Evolutionary conservation across 805 yeast species (phyloP), one percentile per base, ranked within the genome.

Genomic region (Starmerella floricola): DNA sequence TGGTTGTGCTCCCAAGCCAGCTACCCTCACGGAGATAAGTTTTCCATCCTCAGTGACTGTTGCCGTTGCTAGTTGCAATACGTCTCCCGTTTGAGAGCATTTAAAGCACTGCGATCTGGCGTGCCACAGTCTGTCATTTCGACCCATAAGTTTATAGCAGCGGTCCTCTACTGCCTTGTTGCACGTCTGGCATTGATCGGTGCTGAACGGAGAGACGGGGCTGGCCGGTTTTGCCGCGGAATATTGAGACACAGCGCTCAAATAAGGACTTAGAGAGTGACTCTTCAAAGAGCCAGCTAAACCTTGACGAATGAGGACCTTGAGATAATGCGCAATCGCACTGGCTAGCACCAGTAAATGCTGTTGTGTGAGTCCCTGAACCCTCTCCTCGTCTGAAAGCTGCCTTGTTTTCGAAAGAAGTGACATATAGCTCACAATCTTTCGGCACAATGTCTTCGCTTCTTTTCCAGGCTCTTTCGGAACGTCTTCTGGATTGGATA

Each of bases 281-380:
- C 71, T 66, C 42, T 72, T 77, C n/a, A 91, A 65, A 0, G 95
- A 83, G 50, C 77, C 76, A 45, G 76, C 72, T 32, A 91, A 69
- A 0, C 95, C 91, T 55, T 76, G 75, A 48, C 96, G 68, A 4
- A 88, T 80, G 18, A 91, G 65, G 6, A 88, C 67, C 59, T 91
- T 91, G 54, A 91, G 67, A 60, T 86, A 88, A 58, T 91, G 97
- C 0, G 98, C 96, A 52, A 88, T 66, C 0, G 93, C 86, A 1
- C 95, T 84, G 4, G 87, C 87, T 10, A 87, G 75, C 0, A 88
- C 74, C 51, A 91, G 69, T 31, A 88, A 55, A 18, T 63, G 66
- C 29, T 54, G 57, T 28, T 54, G 57, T 1, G 65, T 55, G 13
- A 49, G 46, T 3, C 48, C 46, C 16, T 46, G 42, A 19, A 49